Conservation (phyloP, 2,329 filamentous ascomycete genomes). For the Botrytis sinoallii region DNA sequence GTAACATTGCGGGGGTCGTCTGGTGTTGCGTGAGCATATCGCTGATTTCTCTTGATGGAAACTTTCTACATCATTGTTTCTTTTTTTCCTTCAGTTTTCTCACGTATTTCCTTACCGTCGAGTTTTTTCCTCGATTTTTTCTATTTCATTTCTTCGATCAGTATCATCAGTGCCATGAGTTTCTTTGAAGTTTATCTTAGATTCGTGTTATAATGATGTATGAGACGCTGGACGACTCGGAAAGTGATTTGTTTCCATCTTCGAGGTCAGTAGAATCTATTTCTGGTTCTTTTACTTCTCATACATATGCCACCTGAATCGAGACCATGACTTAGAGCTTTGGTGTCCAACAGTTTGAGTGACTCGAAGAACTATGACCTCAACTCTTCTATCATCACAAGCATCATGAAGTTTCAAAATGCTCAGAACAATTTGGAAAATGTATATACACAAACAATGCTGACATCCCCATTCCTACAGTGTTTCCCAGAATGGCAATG, state of each 20-base stretch:
- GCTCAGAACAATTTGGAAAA: background rate
- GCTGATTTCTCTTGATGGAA: conserved; percentile 16
- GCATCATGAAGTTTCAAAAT: background rate
- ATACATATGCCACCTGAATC: conserved; percentile 14
- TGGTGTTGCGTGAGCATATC: conserved; percentile 17
- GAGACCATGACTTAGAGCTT: conserved; percentile 7
- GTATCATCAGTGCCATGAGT: conserved; percentile 21
- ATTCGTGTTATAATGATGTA: conserved; percentile 36
- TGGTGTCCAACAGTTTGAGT: conserved; percentile 14
- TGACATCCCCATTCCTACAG: conserved; percentile 25
- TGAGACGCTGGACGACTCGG: conserved; percentile 38
- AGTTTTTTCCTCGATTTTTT: conserved; percentile 22
- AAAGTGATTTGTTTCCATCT: conserved; percentile 28
- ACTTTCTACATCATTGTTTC: conserved; percentile 22
- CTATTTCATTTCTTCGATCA: conserved; percentile 30
- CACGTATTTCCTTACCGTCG: conserved; percentile 5
- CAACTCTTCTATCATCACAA: conserved; percentile 10
- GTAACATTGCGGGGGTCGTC: conserved; percentile 17
- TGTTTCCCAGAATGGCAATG: conserved; percentile 36
- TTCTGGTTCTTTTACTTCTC: conserved; percentile 2
- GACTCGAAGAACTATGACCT: conserved; percentile 14
- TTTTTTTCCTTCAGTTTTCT: conserved; percentile 19
- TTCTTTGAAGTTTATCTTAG: conserved; percentile 24
- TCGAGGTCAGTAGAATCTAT: conserved; percentile 33
- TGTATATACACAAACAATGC: conserved; percentile 24